phyloP scores from a whole-genome alignment of 371 early-diverging fungal species.

The Funneliformis caledonium region DNA sequence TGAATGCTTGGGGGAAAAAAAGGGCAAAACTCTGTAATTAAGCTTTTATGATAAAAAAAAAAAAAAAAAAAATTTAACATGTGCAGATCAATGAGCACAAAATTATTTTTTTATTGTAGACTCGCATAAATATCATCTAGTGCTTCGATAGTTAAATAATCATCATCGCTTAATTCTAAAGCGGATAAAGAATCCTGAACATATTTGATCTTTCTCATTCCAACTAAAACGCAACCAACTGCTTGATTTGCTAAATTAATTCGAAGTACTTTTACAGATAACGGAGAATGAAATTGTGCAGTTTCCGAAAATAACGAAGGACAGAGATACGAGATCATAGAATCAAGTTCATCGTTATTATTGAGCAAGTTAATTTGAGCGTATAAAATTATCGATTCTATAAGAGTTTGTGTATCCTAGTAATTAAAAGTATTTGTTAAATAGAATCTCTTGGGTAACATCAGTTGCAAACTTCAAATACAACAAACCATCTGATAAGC shows the following conservation, averaged over 20 bases:
- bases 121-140: constrained; percentile 16
- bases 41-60: not conserved
- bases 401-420: constrained; percentile 48
- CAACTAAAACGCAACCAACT: constrained; percentile 73
- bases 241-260: constrained; percentile 55
- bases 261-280: constrained; percentile 59
- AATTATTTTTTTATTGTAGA: not conserved
- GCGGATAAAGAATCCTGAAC: constrained; percentile 61
- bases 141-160: constrained; percentile 1
- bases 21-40: too few species aligned
- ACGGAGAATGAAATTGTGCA: constrained; percentile 53
- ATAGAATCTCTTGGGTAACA: not conserved
- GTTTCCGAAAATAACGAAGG: constrained; percentile 45
- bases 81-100: not conserved
- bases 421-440: not conserved
- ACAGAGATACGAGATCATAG: constrained; percentile 62
- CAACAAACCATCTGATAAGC: constrained; percentile 51
- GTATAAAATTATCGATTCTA: constrained; percentile 55
- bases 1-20: not conserved
- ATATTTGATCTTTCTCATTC: constrained; percentile 68
- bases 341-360: constrained; percentile 69
- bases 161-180: constrained; percentile 20
- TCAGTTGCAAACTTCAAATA: not conserved
- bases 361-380: constrained; percentile 62
- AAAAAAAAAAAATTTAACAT: too few species aligned